Conservation (phyloP, 75 land plant genomes). For the Adiantum capillusveneris region DNA sequence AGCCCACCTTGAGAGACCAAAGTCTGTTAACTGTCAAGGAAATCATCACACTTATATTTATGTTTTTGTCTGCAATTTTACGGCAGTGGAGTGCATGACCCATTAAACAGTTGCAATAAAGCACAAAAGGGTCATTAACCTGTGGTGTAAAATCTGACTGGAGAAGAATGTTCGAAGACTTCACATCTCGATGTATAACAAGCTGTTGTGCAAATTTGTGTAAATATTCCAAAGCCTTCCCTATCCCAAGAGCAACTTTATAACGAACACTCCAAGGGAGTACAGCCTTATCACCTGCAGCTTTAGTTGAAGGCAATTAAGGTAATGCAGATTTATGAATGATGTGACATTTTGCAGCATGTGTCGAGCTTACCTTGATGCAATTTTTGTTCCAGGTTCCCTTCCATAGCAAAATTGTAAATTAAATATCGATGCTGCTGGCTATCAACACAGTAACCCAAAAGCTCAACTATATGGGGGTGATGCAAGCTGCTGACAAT, state of each 20-base stretch:
- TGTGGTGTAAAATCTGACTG: constrained; percentile 44
- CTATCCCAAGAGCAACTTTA: constrained; percentile 52
- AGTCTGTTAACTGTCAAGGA: constrained; percentile 37
- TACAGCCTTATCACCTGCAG: constrained; percentile 7
- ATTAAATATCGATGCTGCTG: constrained; percentile 29
- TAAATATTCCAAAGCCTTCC: constrained; percentile 49
- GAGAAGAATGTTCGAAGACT: constrained; percentile 63
- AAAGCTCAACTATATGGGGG: constrained; percentile 51
- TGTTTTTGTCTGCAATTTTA: no score
- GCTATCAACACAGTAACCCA: constrained; percentile 45
- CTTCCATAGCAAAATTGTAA: constrained; percentile 40
- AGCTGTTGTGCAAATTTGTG: constrained; percentile 34
- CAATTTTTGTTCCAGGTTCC: constrained; percentile 56
- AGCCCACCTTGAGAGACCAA: constrained; percentile 50
- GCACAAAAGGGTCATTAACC: no score
- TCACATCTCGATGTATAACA: constrained; percentile 59
- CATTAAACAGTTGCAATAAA: no score
- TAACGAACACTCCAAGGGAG: constrained; percentile 40
- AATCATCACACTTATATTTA: no score
- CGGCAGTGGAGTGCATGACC: no score
- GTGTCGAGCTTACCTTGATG: constrained; percentile 26
- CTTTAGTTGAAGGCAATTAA: background rate
- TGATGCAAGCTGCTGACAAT: constrained; percentile 64
- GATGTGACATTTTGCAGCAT: background rate
- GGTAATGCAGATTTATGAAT: background rate